phyloP scores from a whole-genome alignment of 2,329 filamentous ascomycete genomes.

The Fusarium foetens region DNA sequence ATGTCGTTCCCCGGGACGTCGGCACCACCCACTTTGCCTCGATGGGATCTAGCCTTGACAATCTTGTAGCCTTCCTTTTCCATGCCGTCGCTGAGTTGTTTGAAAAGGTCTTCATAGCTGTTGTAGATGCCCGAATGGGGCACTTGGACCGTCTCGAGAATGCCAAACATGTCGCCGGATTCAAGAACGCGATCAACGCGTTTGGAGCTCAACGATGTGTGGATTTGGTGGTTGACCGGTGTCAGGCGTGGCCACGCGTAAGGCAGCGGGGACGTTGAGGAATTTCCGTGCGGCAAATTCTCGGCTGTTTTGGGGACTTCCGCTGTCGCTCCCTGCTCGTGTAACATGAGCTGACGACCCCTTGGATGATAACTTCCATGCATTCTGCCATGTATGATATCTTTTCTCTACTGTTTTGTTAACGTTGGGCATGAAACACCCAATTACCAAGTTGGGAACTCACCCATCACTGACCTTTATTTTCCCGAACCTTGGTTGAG shows the following conservation, averaged over 20 bases:
- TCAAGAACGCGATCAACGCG: slow-evolving; percentile 41
- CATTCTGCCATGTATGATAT: background rate
- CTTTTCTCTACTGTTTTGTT: background rate
- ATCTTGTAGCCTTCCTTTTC: slow-evolving; percentile 59
- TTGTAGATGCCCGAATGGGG: slow-evolving; percentile 51
- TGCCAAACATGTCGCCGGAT: slow-evolving; percentile 55
- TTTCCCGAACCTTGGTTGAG: background rate
- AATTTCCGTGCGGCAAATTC: slow-evolving; percentile 41
- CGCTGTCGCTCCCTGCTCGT: background rate
- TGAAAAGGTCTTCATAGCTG: slow-evolving; percentile 56
- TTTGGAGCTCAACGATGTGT: slow-evolving; percentile 44
- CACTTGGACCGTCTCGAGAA: slow-evolving; percentile 53
- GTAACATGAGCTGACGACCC: background rate
- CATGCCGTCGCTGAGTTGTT: slow-evolving; percentile 54
- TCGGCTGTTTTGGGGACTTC: slow-evolving; percentile 18
- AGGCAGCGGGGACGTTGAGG: slow-evolving; percentile 34
- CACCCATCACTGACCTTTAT: background rate
- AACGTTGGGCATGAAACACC: background rate
- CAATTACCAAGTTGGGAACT: background rate
- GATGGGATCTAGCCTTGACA: slow-evolving; percentile 57
- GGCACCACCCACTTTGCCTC: slow-evolving; percentile 53
- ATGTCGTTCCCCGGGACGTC: slow-evolving; percentile 56
- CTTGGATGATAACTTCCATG: background rate
- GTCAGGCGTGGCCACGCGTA: slow-evolving; percentile 42
- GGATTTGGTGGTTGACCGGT: slow-evolving; percentile 45